phyloP scores from a whole-genome alignment of 2,329 filamentous ascomycete genomes.

The Gnomoniopsis smithogilvyi region DNA sequence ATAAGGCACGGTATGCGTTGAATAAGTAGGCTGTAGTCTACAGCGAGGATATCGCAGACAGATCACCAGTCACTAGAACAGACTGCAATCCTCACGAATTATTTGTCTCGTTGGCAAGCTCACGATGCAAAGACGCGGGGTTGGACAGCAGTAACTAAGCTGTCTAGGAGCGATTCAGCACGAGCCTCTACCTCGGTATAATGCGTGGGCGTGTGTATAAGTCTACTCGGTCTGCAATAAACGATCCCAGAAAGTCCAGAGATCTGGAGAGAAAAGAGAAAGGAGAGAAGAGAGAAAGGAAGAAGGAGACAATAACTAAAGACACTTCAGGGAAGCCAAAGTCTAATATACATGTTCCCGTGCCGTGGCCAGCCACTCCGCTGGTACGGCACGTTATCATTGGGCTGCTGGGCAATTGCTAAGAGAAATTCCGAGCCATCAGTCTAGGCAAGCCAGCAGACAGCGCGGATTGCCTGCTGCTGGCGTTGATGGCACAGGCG shows the following conservation, averaged over 20 bases:
- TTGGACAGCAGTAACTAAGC: background rate
- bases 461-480: background rate
- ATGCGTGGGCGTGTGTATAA: background rate
- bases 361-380: slow-evolving; percentile 12
- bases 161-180: background rate
- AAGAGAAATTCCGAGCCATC: background rate
- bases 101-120: background rate
- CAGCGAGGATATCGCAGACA: background rate
- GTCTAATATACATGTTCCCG: slow-evolving; percentile 8
- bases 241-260: background rate
- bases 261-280: background rate
- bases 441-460: slow-evolving; percentile 2
- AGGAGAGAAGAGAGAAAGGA: background rate
- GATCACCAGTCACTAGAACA: background rate
- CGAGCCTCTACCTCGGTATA: background rate
- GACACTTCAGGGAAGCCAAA: background rate
- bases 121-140: background rate
- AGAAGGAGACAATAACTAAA: background rate
- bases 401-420: background rate
- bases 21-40: background rate
- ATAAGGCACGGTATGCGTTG: background rate
- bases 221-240: background rate
- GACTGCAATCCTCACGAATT: background rate
- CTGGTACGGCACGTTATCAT: slow-evolving; percentile 13
- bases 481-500: background rate